Evolutionary conservation across 2,329 filamentous ascomycete genomes (phyloP), one percentile per base, ranked within the genome.

Genomic region (Cladosporium colombiae): DNA sequence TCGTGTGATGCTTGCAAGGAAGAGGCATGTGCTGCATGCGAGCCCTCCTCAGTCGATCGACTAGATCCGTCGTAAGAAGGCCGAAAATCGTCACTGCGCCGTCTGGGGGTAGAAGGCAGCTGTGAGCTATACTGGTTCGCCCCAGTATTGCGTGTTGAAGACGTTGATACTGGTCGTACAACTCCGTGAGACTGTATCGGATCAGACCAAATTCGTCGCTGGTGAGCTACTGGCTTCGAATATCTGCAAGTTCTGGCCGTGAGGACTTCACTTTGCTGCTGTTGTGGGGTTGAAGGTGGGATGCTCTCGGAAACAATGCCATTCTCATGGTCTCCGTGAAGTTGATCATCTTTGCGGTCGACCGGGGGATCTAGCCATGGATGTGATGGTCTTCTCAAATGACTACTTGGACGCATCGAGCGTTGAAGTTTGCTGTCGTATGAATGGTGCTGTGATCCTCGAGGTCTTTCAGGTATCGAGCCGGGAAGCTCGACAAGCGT

Each of bases 1-100:
- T 81, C 78, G 65, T 81, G 78, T 14, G 78, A 76, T 27, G 69
- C 70, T 55, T 75, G 74, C 63, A 81, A 68, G 61, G 69, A 73
- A 13, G 70, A 66, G 53, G 80, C 77, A 57, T 80, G 78, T 2
- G 73, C 67, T 23, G 72, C 40, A 5, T 63, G 58, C 33, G 31
- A 40, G n/a, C 13, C 11, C 46, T 70, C 66, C 31, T 23, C 40
- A 21, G 8, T 21, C n/a, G 40, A 21, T 46, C 40, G 21, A 21
- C 7, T 21, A 46, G n/a, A 13, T 21, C 5, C 40, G 40, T 46
- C 40, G 40, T 46, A 8, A 46, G 40, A 5, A 21, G 5, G n/a
- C 8, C 5, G n/a, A 21, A 21, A 46, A 46, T 46, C 40, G 10
- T 46, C 10, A 46, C 40, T 46, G 11, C n/a, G 3, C 8, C 40